Percentiles rank a stretch among this genome's conserved stretches.
Evolutionary conservation across 345 rosid genomes (phyloP).

Genomic region (Salix suchowensis): DNA sequence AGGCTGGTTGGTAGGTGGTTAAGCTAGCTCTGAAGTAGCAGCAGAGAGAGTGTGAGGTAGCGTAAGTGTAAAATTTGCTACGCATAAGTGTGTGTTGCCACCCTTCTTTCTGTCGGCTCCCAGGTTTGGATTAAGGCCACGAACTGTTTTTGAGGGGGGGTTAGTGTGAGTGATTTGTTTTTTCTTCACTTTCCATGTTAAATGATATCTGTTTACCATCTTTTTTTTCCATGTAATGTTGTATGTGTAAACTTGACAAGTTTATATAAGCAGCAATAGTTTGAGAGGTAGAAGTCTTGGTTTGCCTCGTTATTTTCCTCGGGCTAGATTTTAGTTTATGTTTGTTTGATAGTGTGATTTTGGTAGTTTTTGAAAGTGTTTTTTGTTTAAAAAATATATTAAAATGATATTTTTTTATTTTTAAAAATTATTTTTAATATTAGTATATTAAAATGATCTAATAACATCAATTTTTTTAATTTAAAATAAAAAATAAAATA

Average conservation of each 20-base stretch:
- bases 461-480: no score
- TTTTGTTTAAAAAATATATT: no score
- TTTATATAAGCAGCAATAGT: slow-evolving; percentile 24
- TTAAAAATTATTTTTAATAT: no score
- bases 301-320: neutral
- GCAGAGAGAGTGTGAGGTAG: neutral
- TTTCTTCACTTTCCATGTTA: neutral
- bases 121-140: slow-evolving; percentile 10
- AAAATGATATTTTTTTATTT: no score
- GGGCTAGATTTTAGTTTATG: no score
- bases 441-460: no score
- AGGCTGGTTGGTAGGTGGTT: neutral
- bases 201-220: neutral
- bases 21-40: neutral
- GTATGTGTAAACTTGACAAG: slow-evolving; percentile 29
- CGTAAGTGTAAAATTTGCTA: slow-evolving; percentile 11
- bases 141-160: slow-evolving; percentile 4
- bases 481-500: no score
- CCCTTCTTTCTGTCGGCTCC: neutral
- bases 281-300: neutral
- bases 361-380: no score
- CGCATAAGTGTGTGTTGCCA: slow-evolving; percentile 3
- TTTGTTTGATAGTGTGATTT: no score
- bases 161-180: neutral
- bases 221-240: neutral